Evolutionary conservation across 768 basidiomycete species (phyloP), one percentile per base, ranked within the genome.

Genomic region (Mycena alexandri): DNA sequence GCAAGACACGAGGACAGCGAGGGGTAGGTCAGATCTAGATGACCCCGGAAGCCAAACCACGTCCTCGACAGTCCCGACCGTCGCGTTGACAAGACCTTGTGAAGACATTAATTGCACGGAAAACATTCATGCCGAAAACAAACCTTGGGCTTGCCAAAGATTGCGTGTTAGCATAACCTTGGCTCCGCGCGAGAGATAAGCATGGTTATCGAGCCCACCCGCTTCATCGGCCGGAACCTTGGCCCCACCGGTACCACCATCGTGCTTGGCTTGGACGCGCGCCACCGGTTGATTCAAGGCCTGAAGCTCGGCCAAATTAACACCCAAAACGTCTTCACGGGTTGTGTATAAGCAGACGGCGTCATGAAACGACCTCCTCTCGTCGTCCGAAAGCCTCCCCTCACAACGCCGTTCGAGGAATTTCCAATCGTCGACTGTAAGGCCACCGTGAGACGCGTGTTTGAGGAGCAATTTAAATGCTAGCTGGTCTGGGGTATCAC

Each of bases 1-100:
- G 46, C 62, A 65, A 9, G 67, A 62, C 7, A 73, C 72, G 17
- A 73, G 67, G 34, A 73, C 71, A 14, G 62, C 72, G 3, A 72
- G 47, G 5, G 71, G 71, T 1, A 72, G 56, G 25, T 72, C 71
- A 0, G 65, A 63, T 21, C 56, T 55, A 16, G 41, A 36, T 5
- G 70, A 44, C 0, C 72, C 70, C 25, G 10, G 54, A 0, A 25
- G 5, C 72, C 72, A 73, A n/a, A 71, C 34, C n/a, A 73, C 54
- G 36, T 71, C 70, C 33, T 68, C 64, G 13, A 71, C 51, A 24
- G 24, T 51, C 4, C 67, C 67, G 11, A 66, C 33, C 7, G 70
- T 68, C 1, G 67, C 70, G 34, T 71, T 68, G 9, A 71, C 63
- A 11, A 71, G 63, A 5, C 63, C 70, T 71, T 29, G 34, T 6